Conservation (phyloP, 306 rosid genomes). For the Cucurbita pepo region DNA sequence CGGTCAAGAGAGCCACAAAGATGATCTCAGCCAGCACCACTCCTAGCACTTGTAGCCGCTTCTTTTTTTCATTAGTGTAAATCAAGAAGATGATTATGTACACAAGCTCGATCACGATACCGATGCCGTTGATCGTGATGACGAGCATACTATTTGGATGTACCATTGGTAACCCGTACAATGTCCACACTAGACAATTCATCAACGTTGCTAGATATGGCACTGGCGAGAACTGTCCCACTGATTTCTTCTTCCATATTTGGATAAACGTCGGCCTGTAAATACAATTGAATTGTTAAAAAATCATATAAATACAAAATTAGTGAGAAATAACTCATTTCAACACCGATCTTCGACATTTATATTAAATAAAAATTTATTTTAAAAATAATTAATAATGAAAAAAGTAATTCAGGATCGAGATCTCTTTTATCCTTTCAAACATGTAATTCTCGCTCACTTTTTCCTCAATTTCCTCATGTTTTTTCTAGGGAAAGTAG, state of each 20-base stretch:
- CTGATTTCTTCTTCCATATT: conserved; percentile 65
- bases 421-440: no score
- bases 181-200: conserved; percentile 82
- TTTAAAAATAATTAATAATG: no score
- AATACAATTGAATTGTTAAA: not conserved
- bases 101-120: conserved; percentile 32
- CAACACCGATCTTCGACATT: no score
- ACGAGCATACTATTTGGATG: conserved; percentile 50
- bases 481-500: no score
- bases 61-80: conserved; percentile 32
- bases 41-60: conserved; percentile 35
- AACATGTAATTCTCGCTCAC: no score
- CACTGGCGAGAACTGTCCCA: conserved; percentile 58
- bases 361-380: no score
- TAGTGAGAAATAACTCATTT: no score
- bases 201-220: conserved; percentile 70
- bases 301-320: no score
- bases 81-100: conserved; percentile 52
- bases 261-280: conserved; percentile 53
- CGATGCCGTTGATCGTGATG: conserved; percentile 59
- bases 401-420: no score
- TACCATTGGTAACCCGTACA: conserved; percentile 72
- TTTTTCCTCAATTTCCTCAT: no score
- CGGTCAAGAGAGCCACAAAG: conserved; percentile 24
- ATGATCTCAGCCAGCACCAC: conserved; percentile 26